Evolutionary conservation across 2,329 filamentous ascomycete genomes (phyloP).

Genomic region (Sphaerulina populicola): DNA sequence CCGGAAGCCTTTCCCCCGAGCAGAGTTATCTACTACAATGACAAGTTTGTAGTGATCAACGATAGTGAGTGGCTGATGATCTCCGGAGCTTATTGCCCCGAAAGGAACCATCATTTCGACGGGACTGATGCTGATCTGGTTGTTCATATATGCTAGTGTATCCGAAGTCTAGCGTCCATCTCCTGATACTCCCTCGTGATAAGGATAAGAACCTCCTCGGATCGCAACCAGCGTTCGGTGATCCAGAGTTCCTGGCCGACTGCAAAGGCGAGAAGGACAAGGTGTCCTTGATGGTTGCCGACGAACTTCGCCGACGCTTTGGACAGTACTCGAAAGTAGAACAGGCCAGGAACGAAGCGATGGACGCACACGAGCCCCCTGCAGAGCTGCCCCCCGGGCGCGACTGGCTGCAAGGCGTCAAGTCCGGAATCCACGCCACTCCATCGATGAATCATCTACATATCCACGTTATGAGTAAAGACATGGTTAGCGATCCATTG

Average conservation of each 20-base stretch:
- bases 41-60: constrained; percentile 66
- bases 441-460: constrained; percentile 92
- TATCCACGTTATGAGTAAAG: constrained; percentile 74
- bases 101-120: too few relatives aligned
- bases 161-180: constrained; percentile 77
- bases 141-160: constrained; percentile 43
- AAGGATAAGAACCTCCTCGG: constrained; percentile 53
- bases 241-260: constrained; percentile 57
- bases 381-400: constrained; percentile 57
- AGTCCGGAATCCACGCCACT: constrained; percentile 72
- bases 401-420: constrained; percentile 69
- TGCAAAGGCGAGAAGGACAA: constrained; percentile 54
- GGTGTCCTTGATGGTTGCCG: constrained; percentile 59
- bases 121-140: too few relatives aligned
- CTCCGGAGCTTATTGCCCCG: background rate
- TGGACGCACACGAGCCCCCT: constrained; percentile 41
- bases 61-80: constrained; percentile 43
- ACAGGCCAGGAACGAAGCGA: constrained; percentile 53
- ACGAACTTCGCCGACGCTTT: constrained; percentile 63
- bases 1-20: constrained; percentile 53
- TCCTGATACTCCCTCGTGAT: constrained; percentile 77
- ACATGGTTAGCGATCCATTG: constrained; percentile 64
- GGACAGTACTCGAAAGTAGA: constrained; percentile 58
- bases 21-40: constrained; percentile 57
- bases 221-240: constrained; percentile 68